Evolutionary conservation across 306 rosid species (phyloP), one percentile per base, ranked within the genome.

Genomic region (Carpinus fangiana): DNA sequence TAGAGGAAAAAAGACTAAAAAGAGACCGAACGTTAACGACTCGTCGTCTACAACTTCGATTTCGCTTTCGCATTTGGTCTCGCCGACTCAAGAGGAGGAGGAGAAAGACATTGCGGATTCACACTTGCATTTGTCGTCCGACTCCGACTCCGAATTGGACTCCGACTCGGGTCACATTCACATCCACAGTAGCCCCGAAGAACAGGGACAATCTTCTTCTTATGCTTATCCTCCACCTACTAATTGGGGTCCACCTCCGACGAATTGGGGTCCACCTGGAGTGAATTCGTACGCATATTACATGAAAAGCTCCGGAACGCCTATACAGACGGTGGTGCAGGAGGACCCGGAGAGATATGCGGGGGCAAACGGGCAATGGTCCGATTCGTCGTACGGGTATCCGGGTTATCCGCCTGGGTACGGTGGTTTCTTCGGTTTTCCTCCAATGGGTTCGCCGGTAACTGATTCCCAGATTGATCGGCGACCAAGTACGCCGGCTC

Each of bases 111-210:
- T 76, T 57, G 88, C 80, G 26, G 97, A 73, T 21, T 89, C 94
- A 7, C 99, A 93, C 68, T 52, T 96, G 78, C 89, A 91, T 72
- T 76, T 93, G 7, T 91, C 91, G 9, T 87, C 93, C 17, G 93
- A 87, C 57, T 84, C 98, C 5, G 93, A 78, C 13, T 81, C 91
- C 2, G 98, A 89, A 54, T 87, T 89, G 12, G 85, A 78, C 59
- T 87, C 87, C 28, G 78, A 86, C 46, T 69, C 90, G 5, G 90
- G 89, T 82, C 98, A 93, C 80, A 73, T 91, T 82, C 93, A 82
- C 50, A 54, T 89, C 38, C 80, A 83, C 51, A 87, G 90, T 59
- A 86, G 90, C 55, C 92, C 89, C 2, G 86, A 81, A 48, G 55
- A 74, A 6, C 72, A 75, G 52, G 72, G 7, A 41, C 51, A 38